Evolutionary conservation across 73 alveolate species (phyloP), one percentile per base, ranked within the genome.

Genomic region (Paramecium sonneborni): DNA sequence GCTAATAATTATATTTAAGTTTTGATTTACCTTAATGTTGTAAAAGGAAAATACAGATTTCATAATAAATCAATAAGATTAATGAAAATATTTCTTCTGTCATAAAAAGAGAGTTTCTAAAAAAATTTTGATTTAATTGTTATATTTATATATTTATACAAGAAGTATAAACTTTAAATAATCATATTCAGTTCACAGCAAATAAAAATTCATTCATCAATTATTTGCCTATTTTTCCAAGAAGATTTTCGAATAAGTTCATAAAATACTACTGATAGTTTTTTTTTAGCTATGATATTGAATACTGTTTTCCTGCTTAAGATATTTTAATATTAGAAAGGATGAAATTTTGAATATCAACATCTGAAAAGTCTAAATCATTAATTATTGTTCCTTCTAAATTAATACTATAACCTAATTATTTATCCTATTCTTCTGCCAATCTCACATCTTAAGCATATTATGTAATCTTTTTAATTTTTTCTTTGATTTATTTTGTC

Each of bases 401-500:
- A 12, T 57, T 37, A 41, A 85, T 85, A 18, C 85, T 68, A 30
- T 55, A 46, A 28, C 76, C 92, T 55, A 52, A 37, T 10, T 85
- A 69, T 82, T 62, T 86, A 2, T 2, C 28, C 30, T 62, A 23
- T 62, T 62, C 84, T 30, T 62, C 84, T 30, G 84, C 84, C 24
- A 62, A 26, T 62, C 84, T 62, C 12, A 62, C 84, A 62, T 62
- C 84, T 62, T 62, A 62, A 11, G 84, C 39, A 32, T 62, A 62
- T 12, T 62, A 21, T 30, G 84, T 62, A 6, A 62, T 62, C 24
- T 62, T 62, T 14, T 26, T 62, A 12, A 55, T 69, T 37, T 68
- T 48, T 1, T 85, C 92, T 88, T 92, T 57, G 3, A 88, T 46
- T 35, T 30, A 72, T 39, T 95, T 90, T 20, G 93, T 88, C 39